phyloP scores from a whole-genome alignment of 2,329 filamentous ascomycete genomes.

The Verticillium klebahnii region DNA sequence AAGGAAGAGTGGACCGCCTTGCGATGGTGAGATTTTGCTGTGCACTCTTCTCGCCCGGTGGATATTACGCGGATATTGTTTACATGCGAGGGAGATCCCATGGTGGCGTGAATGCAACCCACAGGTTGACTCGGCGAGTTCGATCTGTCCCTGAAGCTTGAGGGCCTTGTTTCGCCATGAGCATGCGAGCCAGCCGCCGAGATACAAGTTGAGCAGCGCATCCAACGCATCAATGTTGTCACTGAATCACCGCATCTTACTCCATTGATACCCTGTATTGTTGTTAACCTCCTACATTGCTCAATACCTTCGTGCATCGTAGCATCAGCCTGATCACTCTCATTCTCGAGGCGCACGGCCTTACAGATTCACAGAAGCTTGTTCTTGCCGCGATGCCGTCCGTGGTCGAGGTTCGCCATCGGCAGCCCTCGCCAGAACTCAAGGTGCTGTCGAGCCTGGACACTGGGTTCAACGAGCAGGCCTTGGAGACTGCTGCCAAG shows the following conservation, averaged over 20 bases:
- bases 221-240: not conserved
- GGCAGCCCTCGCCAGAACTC: conserved; percentile 10
- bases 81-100: not conserved
- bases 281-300: no score
- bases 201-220: not conserved
- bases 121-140: not conserved
- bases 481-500: conserved; percentile 25
- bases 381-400: conserved; percentile 9
- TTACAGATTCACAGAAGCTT: no score
- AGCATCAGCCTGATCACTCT: no score
- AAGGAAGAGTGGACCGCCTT: no score
- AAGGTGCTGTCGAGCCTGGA: conserved; percentile 13
- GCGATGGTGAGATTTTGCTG: no score
- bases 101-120: not conserved
- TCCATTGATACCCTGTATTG: no score
- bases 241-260: not conserved
- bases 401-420: conserved; percentile 8
- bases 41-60: not conserved
- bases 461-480: conserved; percentile 15
- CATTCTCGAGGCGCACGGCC: no score
- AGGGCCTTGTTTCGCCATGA: not conserved
- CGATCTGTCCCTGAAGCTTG: not conserved
- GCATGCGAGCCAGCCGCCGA: not conserved
- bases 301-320: not conserved
- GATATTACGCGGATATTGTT: not conserved